Conservation (phyloP, 2,329 filamentous ascomycete genomes). For the Apiospora saccharicola region DNA sequence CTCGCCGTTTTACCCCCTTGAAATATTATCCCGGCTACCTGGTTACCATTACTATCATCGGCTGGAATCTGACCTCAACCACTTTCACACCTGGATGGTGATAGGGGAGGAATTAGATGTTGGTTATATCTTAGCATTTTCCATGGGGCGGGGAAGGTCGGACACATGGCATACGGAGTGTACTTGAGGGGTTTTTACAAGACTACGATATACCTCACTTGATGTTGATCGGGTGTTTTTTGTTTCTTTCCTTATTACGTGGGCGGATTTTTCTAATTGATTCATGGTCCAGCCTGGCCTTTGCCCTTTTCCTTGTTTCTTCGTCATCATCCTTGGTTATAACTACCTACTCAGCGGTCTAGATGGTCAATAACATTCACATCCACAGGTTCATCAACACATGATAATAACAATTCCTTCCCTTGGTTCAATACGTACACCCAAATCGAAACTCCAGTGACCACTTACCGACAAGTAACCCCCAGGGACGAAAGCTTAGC, state of each 20-base stretch:
- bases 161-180: slow-evolving; percentile 16
- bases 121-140: slow-evolving; percentile 21
- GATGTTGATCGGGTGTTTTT: slow-evolving; percentile 8
- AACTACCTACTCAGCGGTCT: slow-evolving; percentile 31
- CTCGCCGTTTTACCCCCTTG: neutral
- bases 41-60: neutral
- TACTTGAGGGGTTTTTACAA: neutral
- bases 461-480: neutral
- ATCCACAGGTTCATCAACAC: slow-evolving; percentile 27
- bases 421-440: neutral
- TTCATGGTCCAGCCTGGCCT: slow-evolving; percentile 12
- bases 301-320: slow-evolving; percentile 14
- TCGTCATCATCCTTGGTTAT: slow-evolving; percentile 29
- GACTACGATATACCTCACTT: slow-evolving; percentile 22
- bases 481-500: neutral
- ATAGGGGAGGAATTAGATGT: neutral
- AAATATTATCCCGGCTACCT: neutral
- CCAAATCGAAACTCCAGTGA: neutral
- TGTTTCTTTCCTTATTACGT: slow-evolving; percentile 19
- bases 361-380: slow-evolving; percentile 37
- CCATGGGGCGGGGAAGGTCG: neutral
- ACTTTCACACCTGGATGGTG: neutral
- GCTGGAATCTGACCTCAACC: neutral
- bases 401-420: neutral
- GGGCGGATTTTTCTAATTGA: neutral